Conservation (phyloP, 2,329 filamentous ascomycete species). For the Fusarium stilboides region DNA sequence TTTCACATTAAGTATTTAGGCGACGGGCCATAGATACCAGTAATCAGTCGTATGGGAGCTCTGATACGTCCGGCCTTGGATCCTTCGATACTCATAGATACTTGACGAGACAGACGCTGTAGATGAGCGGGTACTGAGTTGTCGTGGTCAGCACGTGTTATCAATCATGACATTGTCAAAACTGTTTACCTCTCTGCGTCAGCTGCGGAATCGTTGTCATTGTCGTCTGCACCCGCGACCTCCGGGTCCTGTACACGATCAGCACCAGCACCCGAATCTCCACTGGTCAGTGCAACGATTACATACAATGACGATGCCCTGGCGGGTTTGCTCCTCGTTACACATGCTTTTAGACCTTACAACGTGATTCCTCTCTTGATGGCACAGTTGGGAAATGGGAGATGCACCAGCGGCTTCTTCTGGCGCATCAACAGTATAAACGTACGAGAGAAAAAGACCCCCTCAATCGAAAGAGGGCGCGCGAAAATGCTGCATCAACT, state of each 20-base stretch:
- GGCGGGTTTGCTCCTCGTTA: conserved; percentile 15
- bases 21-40: neutral
- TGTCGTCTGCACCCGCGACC: neutral
- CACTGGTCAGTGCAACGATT: neutral
- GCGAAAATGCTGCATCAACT: neutral
- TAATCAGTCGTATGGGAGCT: conserved; percentile 35
- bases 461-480: neutral
- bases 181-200: conserved; percentile 20
- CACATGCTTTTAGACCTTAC: neutral
- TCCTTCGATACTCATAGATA: conserved; percentile 33
- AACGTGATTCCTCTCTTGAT: neutral
- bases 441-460: neutral
- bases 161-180: rapidly evolving
- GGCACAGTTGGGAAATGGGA: neutral
- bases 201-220: neutral
- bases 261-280: neutral
- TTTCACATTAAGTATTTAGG: too few species aligned
- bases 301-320: conserved; percentile 11
- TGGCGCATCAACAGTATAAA: neutral
- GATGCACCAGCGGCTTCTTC: neutral
- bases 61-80: conserved; percentile 34
- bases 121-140: conserved; percentile 13
- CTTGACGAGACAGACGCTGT: conserved; percentile 24
- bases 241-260: conserved; percentile 2
- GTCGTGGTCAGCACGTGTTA: neutral